Evolutionary conservation across 2,329 filamentous ascomycete genomes (phyloP).

Genomic region (Pseudonectria foliicola): DNA sequence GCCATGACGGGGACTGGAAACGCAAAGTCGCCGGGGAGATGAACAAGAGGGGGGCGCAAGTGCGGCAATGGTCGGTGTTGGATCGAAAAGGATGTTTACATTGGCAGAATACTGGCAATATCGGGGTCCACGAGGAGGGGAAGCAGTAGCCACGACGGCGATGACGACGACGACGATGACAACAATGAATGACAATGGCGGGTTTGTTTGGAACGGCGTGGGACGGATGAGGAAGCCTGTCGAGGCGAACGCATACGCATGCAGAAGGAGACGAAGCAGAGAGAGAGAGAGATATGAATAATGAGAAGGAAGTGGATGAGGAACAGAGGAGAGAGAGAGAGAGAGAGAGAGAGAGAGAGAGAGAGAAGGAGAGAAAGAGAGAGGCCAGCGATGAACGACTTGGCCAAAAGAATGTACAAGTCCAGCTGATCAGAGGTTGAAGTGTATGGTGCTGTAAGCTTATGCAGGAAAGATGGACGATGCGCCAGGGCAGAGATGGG

Average conservation of each 20-base stretch:
- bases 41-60: background rate
- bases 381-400: background rate
- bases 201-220: background rate
- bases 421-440: constrained; percentile 1
- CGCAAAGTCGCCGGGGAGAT: background rate
- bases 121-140: no score
- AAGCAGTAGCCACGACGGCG: no score
- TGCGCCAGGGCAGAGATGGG: no score
- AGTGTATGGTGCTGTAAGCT: no score
- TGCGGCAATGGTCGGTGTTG: background rate
- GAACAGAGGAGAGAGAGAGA: constrained; percentile 1
- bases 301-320: background rate
- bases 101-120: no score
- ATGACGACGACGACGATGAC: no score
- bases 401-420: no score
- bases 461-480: no score
- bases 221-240: background rate
- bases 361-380: constrained; percentile 7
- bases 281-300: background rate
- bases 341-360: constrained; percentile 2
- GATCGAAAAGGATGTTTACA: background rate
- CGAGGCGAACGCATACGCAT: background rate
- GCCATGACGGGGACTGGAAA: constrained; percentile 35
- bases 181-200: no score
- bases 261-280: background rate